Evolutionary conservation across 2,329 filamentous ascomycete species (phyloP).

Genomic region (Emmonsiellopsis sp.): DNA sequence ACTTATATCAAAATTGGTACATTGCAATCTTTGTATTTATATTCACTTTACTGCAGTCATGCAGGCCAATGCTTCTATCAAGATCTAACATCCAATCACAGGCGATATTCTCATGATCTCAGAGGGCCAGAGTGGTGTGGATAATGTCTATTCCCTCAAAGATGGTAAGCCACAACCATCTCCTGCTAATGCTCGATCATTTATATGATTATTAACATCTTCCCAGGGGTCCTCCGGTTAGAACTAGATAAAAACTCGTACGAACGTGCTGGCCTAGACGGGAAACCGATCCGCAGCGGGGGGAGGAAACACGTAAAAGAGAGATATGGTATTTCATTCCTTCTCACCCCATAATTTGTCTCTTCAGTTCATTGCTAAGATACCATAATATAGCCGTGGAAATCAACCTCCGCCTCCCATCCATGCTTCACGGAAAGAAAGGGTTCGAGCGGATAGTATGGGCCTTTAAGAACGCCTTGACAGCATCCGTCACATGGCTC

Average conservation of each 20-base stretch:
- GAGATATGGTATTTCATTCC: slow-evolving; percentile 57
- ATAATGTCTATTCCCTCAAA: slow-evolving; percentile 62
- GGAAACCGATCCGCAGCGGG: slow-evolving; percentile 51
- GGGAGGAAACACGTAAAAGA: slow-evolving; percentile 57
- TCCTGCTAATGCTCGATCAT: not conserved
- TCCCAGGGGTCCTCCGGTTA: slow-evolving; percentile 58
- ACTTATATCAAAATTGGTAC: slow-evolving; percentile 71
- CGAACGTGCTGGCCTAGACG: slow-evolving; percentile 71
- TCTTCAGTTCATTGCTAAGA: slow-evolving; percentile 9
- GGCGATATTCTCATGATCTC: slow-evolving; percentile 79
- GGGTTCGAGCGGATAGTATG: slow-evolving; percentile 69
- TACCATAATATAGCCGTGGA: slow-evolving; percentile 53
- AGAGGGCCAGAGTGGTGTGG: slow-evolving; percentile 58
- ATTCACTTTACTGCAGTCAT: not conserved
- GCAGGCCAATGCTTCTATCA: not conserved
- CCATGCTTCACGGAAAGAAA: slow-evolving; percentile 76
- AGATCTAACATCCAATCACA: slow-evolving; percentile 24
- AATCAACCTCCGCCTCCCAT: slow-evolving; percentile 60
- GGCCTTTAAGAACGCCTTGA: slow-evolving; percentile 70
- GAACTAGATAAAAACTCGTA: slow-evolving; percentile 74
- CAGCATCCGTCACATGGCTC: slow-evolving; percentile 61
- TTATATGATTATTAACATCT: not conserved
- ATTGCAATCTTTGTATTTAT: not conserved
- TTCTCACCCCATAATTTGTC: not conserved
- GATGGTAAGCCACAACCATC: slow-evolving; percentile 45